Percentiles rank a stretch among this genome's conserved stretches.
These are phyloP conservation scores for Alternaria ethzedia DNA, from an alignment of 2,329 filamentous ascomycete genomes.

Conservation along the genomic window DNA sequence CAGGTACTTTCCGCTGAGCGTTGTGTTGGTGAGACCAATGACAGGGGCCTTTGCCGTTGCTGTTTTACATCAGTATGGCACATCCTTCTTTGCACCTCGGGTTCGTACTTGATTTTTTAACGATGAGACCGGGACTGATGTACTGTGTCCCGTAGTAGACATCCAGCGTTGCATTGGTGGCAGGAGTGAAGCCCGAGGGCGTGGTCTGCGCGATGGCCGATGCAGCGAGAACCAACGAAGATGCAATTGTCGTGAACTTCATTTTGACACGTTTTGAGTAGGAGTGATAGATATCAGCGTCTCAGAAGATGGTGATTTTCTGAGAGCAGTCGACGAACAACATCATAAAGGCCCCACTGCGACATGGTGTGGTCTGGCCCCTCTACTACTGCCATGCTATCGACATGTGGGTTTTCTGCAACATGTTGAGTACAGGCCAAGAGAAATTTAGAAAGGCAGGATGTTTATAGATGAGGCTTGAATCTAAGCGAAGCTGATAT, in stretches of 20 bases:
- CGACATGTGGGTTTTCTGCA: background rate
- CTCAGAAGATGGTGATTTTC: too few species aligned
- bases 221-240: conserved; percentile 17
- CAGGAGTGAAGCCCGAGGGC: conserved; percentile 32
- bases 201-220: conserved; percentile 27
- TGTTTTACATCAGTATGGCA: conserved; percentile 8
- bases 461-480: conserved; percentile 10
- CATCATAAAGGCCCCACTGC: background rate
- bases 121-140: conserved; percentile 35
- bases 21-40: conserved; percentile 32
- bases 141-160: conserved; percentile 40
- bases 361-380: background rate
- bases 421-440: conserved; percentile 6
- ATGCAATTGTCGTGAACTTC: conserved; percentile 10
- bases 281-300: background rate
- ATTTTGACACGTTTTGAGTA: conserved; percentile 1
- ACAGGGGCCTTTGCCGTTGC: conserved; percentile 25
- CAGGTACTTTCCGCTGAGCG: conserved; percentile 34
- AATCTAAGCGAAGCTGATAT: background rate
- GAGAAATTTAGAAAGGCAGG: background rate
- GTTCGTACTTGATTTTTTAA: conserved; percentile 36
- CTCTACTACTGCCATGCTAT: background rate
- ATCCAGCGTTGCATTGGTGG: conserved; percentile 31
- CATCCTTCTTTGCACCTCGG: background rate
- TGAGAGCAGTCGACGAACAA: background rate